Evolutionary conservation across 2,329 filamentous ascomycete genomes (phyloP), one percentile per base, ranked within the genome.

Genomic region (Lasiodiplodia sp.): DNA sequence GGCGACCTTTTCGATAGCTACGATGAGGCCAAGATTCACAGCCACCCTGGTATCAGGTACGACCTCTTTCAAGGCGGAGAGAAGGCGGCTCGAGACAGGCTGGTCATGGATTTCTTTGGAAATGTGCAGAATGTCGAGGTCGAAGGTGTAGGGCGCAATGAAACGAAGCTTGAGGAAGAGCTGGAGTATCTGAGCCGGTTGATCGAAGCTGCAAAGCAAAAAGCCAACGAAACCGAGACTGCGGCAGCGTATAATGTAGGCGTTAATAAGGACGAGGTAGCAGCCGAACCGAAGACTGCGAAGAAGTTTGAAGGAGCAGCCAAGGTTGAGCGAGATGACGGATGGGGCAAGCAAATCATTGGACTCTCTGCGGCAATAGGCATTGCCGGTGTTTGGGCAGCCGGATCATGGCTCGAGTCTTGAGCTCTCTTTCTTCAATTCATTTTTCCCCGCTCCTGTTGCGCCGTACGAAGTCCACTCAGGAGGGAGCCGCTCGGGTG

Each of bases 51-150:
- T 44, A 90, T 99, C 23, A 88, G 96, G 69, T 98, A 97, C 85
- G 96, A 99, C 78, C 83, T 99, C n/a, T 98, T 99, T 80, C 89
- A 87, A 0, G 95, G 94, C 12, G 94, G 93, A 7, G 92, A 94
- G 73, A 84, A 89, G 8, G 90, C 87, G 11, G 95, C 92, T 0
- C 87, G 94, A 66, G 88, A 91, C 73, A 89, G 94, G 52, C 86
- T 96, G 37, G 89, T 99, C 51, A 96, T 97, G 75, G 96, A 99
- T 78, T 99, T 99, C 82, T 98, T 99, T 72, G 96, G 96, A 28
- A 99, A 98, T 78, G 94, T 98, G 16, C 96, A 99, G 79, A 97
- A 95, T 73, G 94, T 99, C 3, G 96, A 98, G 80, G 89, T 98
- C 3, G 92, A 96, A 72, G 69, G 81, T 83, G 66, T 87, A 82